Base-by-base conservation (phyloP, 2,329 filamentous ascomycete genomes). In the Colletotrichum neosansevieriae region DNA sequence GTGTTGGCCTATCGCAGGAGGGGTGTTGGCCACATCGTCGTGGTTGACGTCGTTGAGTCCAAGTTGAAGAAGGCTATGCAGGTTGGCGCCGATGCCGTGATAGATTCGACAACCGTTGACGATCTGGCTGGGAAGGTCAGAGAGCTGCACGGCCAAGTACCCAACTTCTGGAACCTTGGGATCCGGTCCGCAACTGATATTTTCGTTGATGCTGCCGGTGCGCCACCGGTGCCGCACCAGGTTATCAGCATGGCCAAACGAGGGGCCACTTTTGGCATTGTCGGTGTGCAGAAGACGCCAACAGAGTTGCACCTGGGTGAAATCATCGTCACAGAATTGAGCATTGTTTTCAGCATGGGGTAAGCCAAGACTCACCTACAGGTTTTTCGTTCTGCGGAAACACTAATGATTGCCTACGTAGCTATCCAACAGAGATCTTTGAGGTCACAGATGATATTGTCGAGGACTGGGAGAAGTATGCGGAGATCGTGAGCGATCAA, bases 391-490 rank as follows among this genome's bases (percentile, higher is more conserved):
- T 32, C 21, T 7, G 2, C 10, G 1, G 10, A 51, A 11, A 3
- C 6, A 10, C 17, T 0, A 24, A 29, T 51, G 12, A 51, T 15
- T 24, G 3, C 29, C 32, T 34, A 3, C 13, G 17, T 1, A 51
- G 49, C n/a, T 65, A 65, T 29, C 62, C 62, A 3, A 59, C 36
- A 17, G 62, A 60, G 45, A 65, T 65, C 15, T 65, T 65, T 2
- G 62, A 65, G 45, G 56, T 65, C 1, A 59, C 62, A 12, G 62
- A 59, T 36, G 62, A 65, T 7, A 17, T 65, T 12, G 47, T 40
- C 10, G 54, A 65, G n/a, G 36, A 65, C 15, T 65, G 62, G 62
- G 62, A 60, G 21, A 53, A 59, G 6, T 65, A 59, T 11, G 56
- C 45, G 6, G 54, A 60, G 24, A 65, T 65, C n/a, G 47, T 60